Percentiles rank a stretch among this genome's conserved stretches.
Evolutionary conservation across 768 basidiomycete genomes (phyloP).

Genomic region (Russula virescens): DNA sequence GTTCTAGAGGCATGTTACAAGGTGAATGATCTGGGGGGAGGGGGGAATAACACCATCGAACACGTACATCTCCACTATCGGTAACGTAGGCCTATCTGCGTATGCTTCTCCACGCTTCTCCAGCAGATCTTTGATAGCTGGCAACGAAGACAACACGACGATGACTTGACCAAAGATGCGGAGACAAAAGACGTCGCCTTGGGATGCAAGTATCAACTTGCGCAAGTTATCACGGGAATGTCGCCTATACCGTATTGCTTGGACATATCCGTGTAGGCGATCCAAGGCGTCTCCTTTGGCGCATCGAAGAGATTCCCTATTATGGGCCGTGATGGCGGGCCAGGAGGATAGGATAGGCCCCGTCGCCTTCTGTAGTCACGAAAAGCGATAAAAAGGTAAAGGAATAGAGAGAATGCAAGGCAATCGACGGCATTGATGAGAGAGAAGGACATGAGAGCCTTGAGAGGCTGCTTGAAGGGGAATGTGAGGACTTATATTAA

Average conservation of each 20-base stretch:
- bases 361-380: neutral
- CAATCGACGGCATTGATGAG: neutral
- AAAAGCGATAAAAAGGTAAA: neutral
- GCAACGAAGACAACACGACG: neutral
- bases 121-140: constrained; percentile 6
- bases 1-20: neutral
- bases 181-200: constrained; percentile 16
- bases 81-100: constrained; percentile 4
- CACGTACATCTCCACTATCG: constrained; percentile 3
- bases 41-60: too few relatives aligned
- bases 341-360: constrained; percentile 7
- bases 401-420: neutral
- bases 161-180: constrained; percentile 5
- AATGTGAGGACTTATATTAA: too few relatives aligned
- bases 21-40: neutral
- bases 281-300: constrained; percentile 7
- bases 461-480: too few relatives aligned
- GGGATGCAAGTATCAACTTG: neutral
- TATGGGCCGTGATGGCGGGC: neutral
- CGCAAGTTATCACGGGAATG: neutral
- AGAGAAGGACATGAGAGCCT: neutral
- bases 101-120: constrained; percentile 11
- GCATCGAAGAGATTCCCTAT: constrained; percentile 16
- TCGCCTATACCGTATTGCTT: constrained; percentile 8
- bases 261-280: neutral